phyloP scores from a whole-genome alignment of 352 stramenopile genomes.

The Globisporangium yorkense region DNA sequence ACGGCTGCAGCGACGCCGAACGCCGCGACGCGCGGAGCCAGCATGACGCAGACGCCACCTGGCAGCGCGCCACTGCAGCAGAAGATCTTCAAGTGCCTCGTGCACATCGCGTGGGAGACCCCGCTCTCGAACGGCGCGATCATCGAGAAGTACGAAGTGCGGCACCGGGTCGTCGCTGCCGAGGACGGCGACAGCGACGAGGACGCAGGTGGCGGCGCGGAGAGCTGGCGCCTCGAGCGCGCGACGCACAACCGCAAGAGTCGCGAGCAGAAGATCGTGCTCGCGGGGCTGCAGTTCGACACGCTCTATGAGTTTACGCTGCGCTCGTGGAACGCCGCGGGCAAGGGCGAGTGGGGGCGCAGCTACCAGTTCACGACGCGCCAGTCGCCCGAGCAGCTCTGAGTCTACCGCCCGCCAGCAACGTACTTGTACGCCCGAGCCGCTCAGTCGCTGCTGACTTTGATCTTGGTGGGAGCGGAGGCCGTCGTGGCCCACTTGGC shows the following conservation, averaged over 20 bases:
- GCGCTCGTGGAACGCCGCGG: slow-evolving; percentile 50
- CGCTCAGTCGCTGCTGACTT: slow-evolving; percentile 23
- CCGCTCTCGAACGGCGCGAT: slow-evolving; percentile 62
- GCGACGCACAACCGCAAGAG: slow-evolving; percentile 37
- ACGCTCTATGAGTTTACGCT: slow-evolving; percentile 56
- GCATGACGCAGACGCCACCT: background rate
- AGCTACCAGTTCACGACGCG: slow-evolving; percentile 33
- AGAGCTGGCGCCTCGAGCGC: slow-evolving; percentile 35
- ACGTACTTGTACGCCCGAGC: background rate
- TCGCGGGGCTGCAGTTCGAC: slow-evolving; percentile 54
- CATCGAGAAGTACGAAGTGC: slow-evolving; percentile 70
- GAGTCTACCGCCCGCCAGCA: no score
- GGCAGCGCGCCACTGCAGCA: slow-evolving; percentile 24
- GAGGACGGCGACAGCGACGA: slow-evolving; percentile 20
- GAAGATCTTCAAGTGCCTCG: slow-evolving; percentile 50
- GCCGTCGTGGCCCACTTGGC: slow-evolving; percentile 5
- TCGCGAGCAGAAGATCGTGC: slow-evolving; percentile 25
- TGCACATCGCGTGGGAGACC: slow-evolving; percentile 43
- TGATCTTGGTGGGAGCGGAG: slow-evolving; percentile 15
- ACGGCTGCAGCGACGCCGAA: slow-evolving; percentile 11
- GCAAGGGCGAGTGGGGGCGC: slow-evolving; percentile 52
- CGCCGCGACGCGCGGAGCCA: background rate
- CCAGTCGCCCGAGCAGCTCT: slow-evolving; percentile 22
- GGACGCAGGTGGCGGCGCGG: background rate
- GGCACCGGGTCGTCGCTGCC: slow-evolving; percentile 31